Evolutionary conservation across 306 rosid genomes (phyloP).

Genomic region (Ammopiptanthus mongolicus): DNA sequence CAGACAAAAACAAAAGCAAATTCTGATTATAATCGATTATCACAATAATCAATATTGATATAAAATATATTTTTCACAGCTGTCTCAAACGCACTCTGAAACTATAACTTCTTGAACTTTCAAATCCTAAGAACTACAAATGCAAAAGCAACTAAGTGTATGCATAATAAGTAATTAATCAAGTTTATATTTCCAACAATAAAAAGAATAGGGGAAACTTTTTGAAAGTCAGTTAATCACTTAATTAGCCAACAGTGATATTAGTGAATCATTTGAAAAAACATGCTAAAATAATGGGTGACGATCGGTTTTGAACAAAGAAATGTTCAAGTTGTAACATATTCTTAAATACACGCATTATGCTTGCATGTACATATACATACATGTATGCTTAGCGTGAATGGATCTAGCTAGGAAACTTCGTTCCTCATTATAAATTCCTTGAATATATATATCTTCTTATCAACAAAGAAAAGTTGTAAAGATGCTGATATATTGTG

Average conservation of each 20-base stretch:
- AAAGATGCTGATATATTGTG: background rate
- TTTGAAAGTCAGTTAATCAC: background rate
- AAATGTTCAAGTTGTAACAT: background rate
- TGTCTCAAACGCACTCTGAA: too few relatives aligned
- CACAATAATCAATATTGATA: too few relatives aligned
- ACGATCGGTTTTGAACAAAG: background rate
- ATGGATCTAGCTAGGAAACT: background rate
- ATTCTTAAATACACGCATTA: background rate
- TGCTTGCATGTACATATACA: background rate
- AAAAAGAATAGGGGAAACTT: background rate
- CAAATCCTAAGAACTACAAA: too few relatives aligned
- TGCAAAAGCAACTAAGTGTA: too few relatives aligned
- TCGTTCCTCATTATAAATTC: background rate
- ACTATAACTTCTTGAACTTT: too few relatives aligned
- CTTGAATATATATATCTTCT: background rate
- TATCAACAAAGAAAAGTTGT: constrained; percentile 1
- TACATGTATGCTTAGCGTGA: background rate
- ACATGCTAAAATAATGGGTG: background rate
- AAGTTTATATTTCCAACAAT: too few relatives aligned
- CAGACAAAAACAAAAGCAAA: too few relatives aligned
- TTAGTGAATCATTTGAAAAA: background rate
- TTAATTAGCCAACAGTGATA: background rate
- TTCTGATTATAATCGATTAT: too few relatives aligned
- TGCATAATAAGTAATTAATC: too few relatives aligned
- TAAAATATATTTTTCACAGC: too few relatives aligned